Conservation (phyloP, 106 monocot species). For the Dendrobium officinale region DNA sequence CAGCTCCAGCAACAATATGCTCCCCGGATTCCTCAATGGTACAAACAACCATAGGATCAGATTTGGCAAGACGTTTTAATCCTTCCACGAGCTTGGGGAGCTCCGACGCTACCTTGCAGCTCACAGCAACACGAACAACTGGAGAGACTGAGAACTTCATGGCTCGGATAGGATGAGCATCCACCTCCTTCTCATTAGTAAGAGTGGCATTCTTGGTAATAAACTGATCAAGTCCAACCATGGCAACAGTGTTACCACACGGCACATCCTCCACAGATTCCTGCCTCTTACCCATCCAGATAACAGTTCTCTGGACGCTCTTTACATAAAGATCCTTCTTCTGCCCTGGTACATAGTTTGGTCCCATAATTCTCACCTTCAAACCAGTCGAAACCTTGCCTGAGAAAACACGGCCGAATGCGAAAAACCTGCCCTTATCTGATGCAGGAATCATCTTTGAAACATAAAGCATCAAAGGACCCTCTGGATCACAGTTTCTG, state of each 20-base stretch:
- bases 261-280: conserved; percentile 31
- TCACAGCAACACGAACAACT: conserved; percentile 28
- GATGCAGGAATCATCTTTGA: conserved; percentile 33
- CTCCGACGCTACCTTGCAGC: conserved; percentile 27
- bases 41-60: conserved; percentile 27
- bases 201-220: conserved; percentile 30
- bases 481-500: conserved; percentile 27
- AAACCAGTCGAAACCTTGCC: conserved; percentile 20
- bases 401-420: conserved; percentile 25
- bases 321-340: conserved; percentile 24
- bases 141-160: conserved; percentile 32
- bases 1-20: conserved; percentile 27
- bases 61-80: conserved; percentile 17
- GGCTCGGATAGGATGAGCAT: conserved; percentile 27
- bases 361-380: conserved; percentile 24
- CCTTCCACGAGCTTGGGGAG: conserved; percentile 27
- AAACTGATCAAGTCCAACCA: conserved; percentile 26
- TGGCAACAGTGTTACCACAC: conserved; percentile 23
- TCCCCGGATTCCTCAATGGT: conserved; percentile 25
- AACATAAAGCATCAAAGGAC: conserved; percentile 30
- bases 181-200: conserved; percentile 27
- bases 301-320: conserved; percentile 25
- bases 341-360: conserved; percentile 22
- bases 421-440: conserved; percentile 28
- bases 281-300: conserved; percentile 32